Conservation (phyloP, 2,329 filamentous ascomycete species). For the Cordyceps tenuipes region DNA sequence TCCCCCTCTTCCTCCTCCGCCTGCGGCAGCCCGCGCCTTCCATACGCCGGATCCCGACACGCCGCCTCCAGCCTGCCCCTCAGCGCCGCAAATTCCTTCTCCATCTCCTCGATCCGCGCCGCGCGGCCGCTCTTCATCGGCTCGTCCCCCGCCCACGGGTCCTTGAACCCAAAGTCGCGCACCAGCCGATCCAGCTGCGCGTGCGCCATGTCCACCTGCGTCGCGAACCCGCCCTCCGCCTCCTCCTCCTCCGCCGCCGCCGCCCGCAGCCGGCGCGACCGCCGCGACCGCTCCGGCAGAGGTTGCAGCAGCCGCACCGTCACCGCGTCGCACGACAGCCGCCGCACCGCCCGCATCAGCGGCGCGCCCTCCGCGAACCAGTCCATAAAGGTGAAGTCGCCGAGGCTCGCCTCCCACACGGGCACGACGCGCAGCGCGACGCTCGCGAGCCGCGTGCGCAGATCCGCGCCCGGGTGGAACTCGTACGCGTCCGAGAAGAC, state of each 20-base stretch:
- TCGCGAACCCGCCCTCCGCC: conserved; percentile 10
- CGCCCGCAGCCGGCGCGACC: neutral
- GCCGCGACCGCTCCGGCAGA: conserved; percentile 19
- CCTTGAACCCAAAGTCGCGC: neutral
- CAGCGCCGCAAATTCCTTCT: neutral
- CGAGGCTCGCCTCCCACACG: conserved; percentile 2
- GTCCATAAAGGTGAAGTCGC: conserved; percentile 26
- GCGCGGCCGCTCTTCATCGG: conserved; percentile 14
- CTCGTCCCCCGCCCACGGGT: conserved; percentile 17
- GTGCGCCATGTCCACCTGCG: conserved; percentile 14
- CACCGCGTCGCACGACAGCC: conserved; percentile 29
- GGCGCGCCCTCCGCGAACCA: conserved; percentile 25
- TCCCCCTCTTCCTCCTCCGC: neutral
- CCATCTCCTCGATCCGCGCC: conserved; percentile 14
- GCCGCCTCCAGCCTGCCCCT: neutral
- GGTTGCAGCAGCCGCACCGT: conserved; percentile 25
- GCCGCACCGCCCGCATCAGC: conserved; percentile 24
- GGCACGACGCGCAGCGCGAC: conserved; percentile 35
- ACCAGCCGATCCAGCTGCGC: neutral
- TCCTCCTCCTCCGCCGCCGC: neutral
- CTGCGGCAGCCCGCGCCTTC: neutral
- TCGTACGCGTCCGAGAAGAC: conserved; percentile 23
- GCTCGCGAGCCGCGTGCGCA: conserved; percentile 25
- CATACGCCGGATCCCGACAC: neutral
- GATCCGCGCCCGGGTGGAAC: conserved; percentile 11